Base-by-base conservation (phyloP, 2,329 filamentous ascomycete species). In the Penicillium nordicum region DNA sequence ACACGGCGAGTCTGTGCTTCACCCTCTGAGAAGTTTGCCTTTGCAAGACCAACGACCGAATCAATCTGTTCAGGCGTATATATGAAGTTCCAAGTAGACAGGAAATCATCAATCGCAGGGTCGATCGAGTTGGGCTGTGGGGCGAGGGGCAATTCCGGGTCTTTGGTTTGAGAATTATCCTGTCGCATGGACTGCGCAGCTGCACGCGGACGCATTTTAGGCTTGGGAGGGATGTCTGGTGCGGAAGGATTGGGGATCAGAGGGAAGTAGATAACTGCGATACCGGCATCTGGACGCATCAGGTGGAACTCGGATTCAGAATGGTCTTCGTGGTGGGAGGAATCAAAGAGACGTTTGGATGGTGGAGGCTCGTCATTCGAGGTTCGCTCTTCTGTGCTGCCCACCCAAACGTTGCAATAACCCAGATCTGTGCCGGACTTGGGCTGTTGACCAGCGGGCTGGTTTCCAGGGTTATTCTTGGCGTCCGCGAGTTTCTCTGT, bases 41-140 rank as follows among this genome's bases (percentile, higher is more conserved):
- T 82, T 1, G 94, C 92, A 29, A 99, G 81, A 5, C 83, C 81
- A 2, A 96, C 88, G 0, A 96, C 91, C 27, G 84, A 84, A 65
- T 97, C 92, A 50, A 99, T 86, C 72, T 99, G 88, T 55, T 94
- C 87, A 0, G 92, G 88, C 2, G 89, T 95, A 73, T 97, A 99
- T 30, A 97, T 87, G 71, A 97, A 97, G 71, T 99, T 99, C 94
- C 94, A 99, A 0, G 94, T 99, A 64, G 86, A 90, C 79, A 97
- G 85, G 74, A 92, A 97, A 58, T 96, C 91, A 51, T 85, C 89
- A 2, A 83, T 84, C 25, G 87, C 86, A 0, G 94, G 94, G 63
- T 96, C 88, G n/a, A 97, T 88, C 3, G 68, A 68, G 42, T 85
- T 89, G 0, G 87, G 83, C 0, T 88, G 88, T 0, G 71, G 68